A percentile compares a stretch with the other conserved stretches of the same genome.
Evolutionary conservation across 495 filamentous ascomycete species (phyloP).

Genomic region (Barbatosphaeria neglecta): DNA sequence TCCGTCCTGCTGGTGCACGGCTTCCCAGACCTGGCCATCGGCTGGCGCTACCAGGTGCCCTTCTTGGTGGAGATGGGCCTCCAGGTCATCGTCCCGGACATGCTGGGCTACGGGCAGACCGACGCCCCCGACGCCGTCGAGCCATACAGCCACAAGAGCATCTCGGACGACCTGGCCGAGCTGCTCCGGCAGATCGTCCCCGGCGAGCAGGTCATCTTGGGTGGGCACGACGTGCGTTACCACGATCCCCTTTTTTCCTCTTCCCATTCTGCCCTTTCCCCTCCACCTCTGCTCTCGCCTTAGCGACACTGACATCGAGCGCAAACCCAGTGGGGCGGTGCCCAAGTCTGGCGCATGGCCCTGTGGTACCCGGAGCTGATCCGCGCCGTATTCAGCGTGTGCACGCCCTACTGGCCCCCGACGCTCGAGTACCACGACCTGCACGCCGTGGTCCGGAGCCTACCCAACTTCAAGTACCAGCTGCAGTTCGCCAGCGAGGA

Average conservation of each 20-base stretch:
- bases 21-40: conserved; percentile 57
- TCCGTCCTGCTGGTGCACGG: conserved; percentile 54
- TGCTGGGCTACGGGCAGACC: conserved; percentile 72
- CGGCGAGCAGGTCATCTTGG: conserved; percentile 40
- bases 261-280: too few relatives aligned
- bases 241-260: background rate
- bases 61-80: conserved; percentile 55
- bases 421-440: conserved; percentile 33
- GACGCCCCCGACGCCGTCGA: conserved; percentile 41
- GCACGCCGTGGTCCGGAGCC: conserved; percentile 39
- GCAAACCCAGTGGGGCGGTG: conserved; percentile 59
- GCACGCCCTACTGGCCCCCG: conserved; percentile 58
- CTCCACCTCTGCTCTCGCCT: too few relatives aligned
- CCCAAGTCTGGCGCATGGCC: conserved; percentile 47
- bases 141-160: conserved; percentile 57
- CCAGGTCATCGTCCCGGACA: conserved; percentile 65
- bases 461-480: conserved; percentile 78
- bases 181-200: conserved; percentile 46
- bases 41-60: conserved; percentile 79
- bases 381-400: conserved; percentile 61
- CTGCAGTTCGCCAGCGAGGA: conserved; percentile 58
- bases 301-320: too few relatives aligned
- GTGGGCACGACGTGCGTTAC: conserved; percentile 54
- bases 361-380: conserved; percentile 63
- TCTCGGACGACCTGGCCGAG: conserved; percentile 57